Conservation (phyloP, 1,139 yeast species). For the Yamadazyma dendronema region DNA sequence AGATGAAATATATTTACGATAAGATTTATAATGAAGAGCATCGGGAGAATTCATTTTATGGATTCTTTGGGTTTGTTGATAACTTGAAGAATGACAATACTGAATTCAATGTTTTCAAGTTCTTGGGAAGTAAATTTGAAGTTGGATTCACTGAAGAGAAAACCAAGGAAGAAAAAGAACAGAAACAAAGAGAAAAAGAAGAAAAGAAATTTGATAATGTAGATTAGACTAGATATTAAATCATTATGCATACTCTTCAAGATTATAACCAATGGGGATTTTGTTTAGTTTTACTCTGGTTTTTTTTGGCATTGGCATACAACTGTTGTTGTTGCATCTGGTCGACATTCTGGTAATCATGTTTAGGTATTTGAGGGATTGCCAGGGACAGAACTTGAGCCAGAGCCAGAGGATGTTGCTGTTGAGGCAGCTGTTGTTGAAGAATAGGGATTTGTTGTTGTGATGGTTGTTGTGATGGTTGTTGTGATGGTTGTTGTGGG, state of each 20-base stretch:
- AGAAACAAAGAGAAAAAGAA: constrained; percentile 3
- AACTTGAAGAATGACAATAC: constrained; percentile 48
- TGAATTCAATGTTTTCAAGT: constrained; percentile 56
- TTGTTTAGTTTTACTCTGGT: constrained; percentile 10
- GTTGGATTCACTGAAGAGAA: constrained; percentile 23
- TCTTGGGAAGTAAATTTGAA: constrained; percentile 58
- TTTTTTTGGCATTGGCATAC: constrained; percentile 10
- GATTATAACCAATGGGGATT: constrained; percentile 18
- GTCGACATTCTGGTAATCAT: constrained; percentile 9
- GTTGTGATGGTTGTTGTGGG: constrained; percentile 14
- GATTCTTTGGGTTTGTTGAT: constrained; percentile 87
- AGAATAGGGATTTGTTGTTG: constrained; percentile 4
- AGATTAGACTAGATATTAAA: constrained; percentile 11
- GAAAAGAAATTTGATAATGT: constrained; percentile 17
- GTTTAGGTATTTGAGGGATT: background rate
- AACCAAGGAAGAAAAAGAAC: constrained; percentile 3
- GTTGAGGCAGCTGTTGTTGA: constrained; percentile 10
- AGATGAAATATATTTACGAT: constrained; percentile 84
- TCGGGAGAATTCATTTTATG: constrained; percentile 81
- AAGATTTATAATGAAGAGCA: constrained; percentile 89
- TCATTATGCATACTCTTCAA: constrained; percentile 4
- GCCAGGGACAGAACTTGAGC: background rate
- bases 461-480: constrained; percentile 1
- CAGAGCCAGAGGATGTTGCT: constrained; percentile 3
- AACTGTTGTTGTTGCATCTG: constrained; percentile 17